Conservation (phyloP, 371 early-diverging fungal species). For the Mortierella sp. region DNA sequence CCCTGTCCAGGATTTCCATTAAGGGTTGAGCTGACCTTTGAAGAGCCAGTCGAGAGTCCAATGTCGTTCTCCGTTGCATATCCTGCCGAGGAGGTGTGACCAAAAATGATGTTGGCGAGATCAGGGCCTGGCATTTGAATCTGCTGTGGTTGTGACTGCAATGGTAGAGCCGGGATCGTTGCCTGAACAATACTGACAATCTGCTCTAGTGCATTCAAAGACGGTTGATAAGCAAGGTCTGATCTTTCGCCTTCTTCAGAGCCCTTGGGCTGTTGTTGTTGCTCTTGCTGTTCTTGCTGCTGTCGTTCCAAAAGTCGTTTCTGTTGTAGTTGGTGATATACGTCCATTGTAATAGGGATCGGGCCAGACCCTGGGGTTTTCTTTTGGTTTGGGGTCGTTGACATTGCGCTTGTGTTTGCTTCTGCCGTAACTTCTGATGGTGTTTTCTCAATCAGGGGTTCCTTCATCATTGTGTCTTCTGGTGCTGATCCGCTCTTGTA, state of each 20-base stretch:
- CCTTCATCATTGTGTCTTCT: slow-evolving; percentile 20
- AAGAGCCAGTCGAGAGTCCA: not conserved
- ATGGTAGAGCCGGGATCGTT: slow-evolving; percentile 19
- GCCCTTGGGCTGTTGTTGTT: slow-evolving; percentile 11
- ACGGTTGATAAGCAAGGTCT: not conserved
- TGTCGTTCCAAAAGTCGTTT: slow-evolving; percentile 40
- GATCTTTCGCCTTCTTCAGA: not conserved
- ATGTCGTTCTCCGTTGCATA: not conserved
- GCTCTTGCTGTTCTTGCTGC: slow-evolving; percentile 24
- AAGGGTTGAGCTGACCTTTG: not conserved
- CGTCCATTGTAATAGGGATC: slow-evolving; percentile 43
- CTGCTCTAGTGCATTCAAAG: slow-evolving; percentile 32
- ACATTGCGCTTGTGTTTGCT: not conserved
- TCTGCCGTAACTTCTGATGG: not conserved
- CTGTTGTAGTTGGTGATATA: slow-evolving; percentile 43
- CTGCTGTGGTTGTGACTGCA: slow-evolving; percentile 13
- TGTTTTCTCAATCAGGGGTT: not conserved
- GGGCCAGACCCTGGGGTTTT: slow-evolving; percentile 37
- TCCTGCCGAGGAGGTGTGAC: slow-evolving; percentile 10
- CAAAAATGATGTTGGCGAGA: slow-evolving; percentile 47
- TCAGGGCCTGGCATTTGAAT: slow-evolving; percentile 45
- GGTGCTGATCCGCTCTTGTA: slow-evolving; percentile 9
- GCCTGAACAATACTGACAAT: slow-evolving; percentile 44
- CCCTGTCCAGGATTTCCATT: slow-evolving; percentile 6
- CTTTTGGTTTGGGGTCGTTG: slow-evolving; percentile 10